phyloP scores from a whole-genome alignment of 1,284 basidiomycete genomes.

The Ustilago esculenta region DNA sequence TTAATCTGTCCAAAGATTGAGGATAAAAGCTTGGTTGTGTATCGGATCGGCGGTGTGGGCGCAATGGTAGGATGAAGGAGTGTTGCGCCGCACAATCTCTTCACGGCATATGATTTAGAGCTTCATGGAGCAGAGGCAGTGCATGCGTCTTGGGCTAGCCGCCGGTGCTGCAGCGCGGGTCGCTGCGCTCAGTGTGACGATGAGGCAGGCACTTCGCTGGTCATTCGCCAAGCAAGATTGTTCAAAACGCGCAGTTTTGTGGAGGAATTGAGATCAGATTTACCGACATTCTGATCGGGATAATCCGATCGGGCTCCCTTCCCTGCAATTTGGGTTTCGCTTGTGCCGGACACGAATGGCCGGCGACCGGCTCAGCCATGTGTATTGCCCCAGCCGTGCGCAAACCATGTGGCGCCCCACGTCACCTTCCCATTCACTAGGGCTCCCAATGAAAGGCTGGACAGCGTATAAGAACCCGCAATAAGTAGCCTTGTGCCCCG shows the following conservation, averaged over 20 bases:
- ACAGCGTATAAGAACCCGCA: too few species aligned
- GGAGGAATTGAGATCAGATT: conserved; percentile 9
- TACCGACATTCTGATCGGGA: too few species aligned
- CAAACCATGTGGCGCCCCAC: conserved; percentile 6
- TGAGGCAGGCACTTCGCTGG: conserved; percentile 4
- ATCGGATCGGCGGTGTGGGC: too few species aligned
- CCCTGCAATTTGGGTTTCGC: conserved; percentile 22
- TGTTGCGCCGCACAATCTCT: too few species aligned
- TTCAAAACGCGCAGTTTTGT: conserved; percentile 3
- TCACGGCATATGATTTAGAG: too few species aligned
- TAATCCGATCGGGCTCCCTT: too few species aligned
- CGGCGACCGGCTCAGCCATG: conserved; percentile 20
- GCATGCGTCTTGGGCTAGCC: background rate
- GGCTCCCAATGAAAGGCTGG: too few species aligned
- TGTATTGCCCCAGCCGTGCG: background rate
- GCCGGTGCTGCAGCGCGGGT: background rate
- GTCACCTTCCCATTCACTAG: background rate
- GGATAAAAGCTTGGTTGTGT: too few species aligned
- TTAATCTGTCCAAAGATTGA: too few species aligned
- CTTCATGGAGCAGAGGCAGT: background rate
- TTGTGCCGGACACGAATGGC: conserved; percentile 19
- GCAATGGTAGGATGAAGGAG: too few species aligned
- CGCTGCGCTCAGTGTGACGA: too few species aligned
- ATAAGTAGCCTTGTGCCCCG: too few species aligned
- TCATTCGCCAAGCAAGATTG: background rate